Conservation (phyloP, 768 basidiomycete genomes). For the Inosperma sp. region DNA sequence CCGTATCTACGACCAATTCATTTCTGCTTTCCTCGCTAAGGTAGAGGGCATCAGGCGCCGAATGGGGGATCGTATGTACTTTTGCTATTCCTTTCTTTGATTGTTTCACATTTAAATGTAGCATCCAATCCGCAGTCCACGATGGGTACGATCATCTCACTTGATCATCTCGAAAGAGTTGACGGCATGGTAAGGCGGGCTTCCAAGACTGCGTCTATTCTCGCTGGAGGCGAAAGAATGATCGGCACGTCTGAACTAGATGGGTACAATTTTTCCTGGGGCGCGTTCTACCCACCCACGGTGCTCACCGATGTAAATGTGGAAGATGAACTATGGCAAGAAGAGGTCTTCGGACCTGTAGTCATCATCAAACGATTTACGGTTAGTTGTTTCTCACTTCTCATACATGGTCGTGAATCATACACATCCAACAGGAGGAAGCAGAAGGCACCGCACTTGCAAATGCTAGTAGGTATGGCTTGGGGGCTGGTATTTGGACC, state of each 20-base stretch:
- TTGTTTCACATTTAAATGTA: slow-evolving; percentile 25
- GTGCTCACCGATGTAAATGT: slow-evolving; percentile 55
- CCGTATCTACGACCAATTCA: slow-evolving; percentile 62
- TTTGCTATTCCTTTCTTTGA: background rate
- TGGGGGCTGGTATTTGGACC: slow-evolving; percentile 83
- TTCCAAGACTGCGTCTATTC: slow-evolving; percentile 36
- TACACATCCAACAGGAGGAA: slow-evolving; percentile 42
- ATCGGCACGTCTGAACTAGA: slow-evolving; percentile 59
- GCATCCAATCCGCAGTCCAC: slow-evolving; percentile 64
- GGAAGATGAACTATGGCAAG: slow-evolving; percentile 67
- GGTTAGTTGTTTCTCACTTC: slow-evolving; percentile 21
- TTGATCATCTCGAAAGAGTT: slow-evolving; percentile 59
- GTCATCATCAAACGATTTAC: slow-evolving; percentile 53
- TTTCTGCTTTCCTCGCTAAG: slow-evolving; percentile 58
- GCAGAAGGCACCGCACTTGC: slow-evolving; percentile 63
- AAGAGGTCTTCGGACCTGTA: slow-evolving; percentile 87
- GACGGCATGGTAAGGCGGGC: slow-evolving; percentile 48
- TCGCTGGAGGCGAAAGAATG: slow-evolving; percentile 67
- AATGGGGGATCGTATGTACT: slow-evolving; percentile 71
- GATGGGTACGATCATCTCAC: slow-evolving; percentile 80
- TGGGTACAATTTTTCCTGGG: slow-evolving; percentile 62
- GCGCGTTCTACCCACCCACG: slow-evolving; percentile 79
- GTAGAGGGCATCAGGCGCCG: slow-evolving; percentile 53
- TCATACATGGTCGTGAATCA: background rate
- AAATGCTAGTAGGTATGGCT: slow-evolving; percentile 73